These are phyloP conservation scores for Apophysomyces variabilis DNA, from an alignment of 371 early-diverging fungal species.

Conservation along the genomic window DNA sequence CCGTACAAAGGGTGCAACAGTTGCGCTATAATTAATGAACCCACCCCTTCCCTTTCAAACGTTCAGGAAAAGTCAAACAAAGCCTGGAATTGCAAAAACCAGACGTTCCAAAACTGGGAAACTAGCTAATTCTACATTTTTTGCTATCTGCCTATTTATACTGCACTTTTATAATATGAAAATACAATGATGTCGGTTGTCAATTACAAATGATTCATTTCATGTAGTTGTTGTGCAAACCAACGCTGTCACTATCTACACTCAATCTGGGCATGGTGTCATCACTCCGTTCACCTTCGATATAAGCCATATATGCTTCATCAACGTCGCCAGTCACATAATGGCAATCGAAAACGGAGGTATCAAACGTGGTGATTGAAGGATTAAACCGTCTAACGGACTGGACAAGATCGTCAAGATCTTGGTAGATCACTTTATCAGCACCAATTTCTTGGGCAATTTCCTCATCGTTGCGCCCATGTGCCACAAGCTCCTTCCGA, in stretches of 20 bases:
- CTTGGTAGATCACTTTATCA: conserved; percentile 92
- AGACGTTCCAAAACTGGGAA: no score
- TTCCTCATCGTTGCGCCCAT: conserved; percentile 74
- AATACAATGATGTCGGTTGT: no score
- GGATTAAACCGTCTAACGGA: conserved; percentile 87
- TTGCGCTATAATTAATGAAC: no score
- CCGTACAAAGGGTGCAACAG: no score
- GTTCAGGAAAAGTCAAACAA: no score
- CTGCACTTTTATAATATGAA: no score
- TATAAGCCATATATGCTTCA: conserved; percentile 74
- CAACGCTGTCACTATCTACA: conserved; percentile 66
- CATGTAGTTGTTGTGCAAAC: conserved; percentile 60
- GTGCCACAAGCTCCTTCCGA: conserved; percentile 88
- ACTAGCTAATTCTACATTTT: no score
- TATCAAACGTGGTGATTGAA: conserved; percentile 82
- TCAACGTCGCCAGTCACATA: conserved; percentile 92
- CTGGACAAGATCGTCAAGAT: conserved; percentile 78
- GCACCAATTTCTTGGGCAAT: conserved; percentile 91
- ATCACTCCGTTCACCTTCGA: conserved; percentile 72
- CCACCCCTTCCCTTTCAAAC: no score
- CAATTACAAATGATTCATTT: conserved; percentile 11
- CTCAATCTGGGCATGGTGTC: conserved; percentile 43
- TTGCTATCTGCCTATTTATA: no score
- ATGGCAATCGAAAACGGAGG: conserved; percentile 92
- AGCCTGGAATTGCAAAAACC: no score